Evolutionary conservation across 345 rosid species (phyloP).

Genomic region (Eucalyptus cloeziana): DNA sequence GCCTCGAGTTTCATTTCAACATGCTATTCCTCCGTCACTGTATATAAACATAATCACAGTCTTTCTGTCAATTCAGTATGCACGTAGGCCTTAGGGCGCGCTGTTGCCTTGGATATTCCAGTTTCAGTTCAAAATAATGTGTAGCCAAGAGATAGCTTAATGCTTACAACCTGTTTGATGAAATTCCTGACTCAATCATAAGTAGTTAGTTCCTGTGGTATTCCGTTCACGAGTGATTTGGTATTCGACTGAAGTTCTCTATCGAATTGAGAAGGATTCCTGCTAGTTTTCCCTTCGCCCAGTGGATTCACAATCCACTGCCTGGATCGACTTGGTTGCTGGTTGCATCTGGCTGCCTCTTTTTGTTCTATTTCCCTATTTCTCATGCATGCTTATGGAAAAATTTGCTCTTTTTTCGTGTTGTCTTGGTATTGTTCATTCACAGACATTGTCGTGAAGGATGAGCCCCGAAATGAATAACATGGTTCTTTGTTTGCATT

Average conservation of each 20-base stretch:
- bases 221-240: accelerated
- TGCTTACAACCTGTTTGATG: neutral
- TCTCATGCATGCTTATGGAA: accelerated
- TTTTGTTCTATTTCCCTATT: no score
- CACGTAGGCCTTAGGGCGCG: neutral
- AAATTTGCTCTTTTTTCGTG: neutral
- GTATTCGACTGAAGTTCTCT: neutral
- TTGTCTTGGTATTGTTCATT: neutral
- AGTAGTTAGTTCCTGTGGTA: accelerated
- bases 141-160: neutral
- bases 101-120: neutral
- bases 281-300: neutral
- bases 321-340: neutral
- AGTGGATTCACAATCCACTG: neutral
- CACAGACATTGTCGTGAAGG: neutral
- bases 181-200: neutral
- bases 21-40: neutral
- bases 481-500: neutral
- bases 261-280: neutral
- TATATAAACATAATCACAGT: neutral
- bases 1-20: neutral
- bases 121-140: neutral
- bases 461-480: neutral
- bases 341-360: neutral
- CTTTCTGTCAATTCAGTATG: neutral